These are phyloP conservation scores for Schoenoplectus triqueter DNA, from an alignment of 202 grass and related monocot species.

Conservation along the genomic window DNA sequence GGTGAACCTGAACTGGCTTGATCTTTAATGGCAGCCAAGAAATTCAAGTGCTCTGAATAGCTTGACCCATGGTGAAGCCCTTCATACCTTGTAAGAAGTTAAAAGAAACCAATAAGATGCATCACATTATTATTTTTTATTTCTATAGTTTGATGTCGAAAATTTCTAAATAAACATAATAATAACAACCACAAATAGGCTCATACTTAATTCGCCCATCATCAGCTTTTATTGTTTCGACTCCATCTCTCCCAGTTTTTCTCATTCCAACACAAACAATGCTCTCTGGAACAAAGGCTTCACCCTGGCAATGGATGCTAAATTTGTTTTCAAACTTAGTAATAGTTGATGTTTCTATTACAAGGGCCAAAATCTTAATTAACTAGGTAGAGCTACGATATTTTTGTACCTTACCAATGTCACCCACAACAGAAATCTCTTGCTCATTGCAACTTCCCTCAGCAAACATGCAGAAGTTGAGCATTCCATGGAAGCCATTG, in stretches of 20 bases:
- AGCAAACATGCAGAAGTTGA: constrained; percentile 98
- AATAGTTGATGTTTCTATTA: background rate
- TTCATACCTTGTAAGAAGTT: constrained; percentile 60
- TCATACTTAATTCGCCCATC: constrained; percentile 86
- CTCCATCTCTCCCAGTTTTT: constrained; percentile 61
- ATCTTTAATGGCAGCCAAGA: constrained; percentile 65
- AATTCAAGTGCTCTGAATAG: constrained; percentile 90
- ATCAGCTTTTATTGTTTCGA: constrained; percentile 57
- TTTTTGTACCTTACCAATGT: constrained; percentile 78
- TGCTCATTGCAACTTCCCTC: constrained; percentile 95
- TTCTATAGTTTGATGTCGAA: background rate
- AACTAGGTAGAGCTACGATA: background rate
- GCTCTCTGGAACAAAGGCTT: constrained; percentile 90
- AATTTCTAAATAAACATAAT: background rate
- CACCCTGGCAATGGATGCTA: constrained; percentile 57
- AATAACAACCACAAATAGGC: background rate
- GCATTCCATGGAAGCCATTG: constrained; percentile 88
- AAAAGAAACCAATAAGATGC: constrained; percentile 10
- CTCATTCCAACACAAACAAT: constrained; percentile 80
- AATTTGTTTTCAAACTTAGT: background rate
- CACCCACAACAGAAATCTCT: constrained; percentile 93
- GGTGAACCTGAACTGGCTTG: constrained; percentile 53
- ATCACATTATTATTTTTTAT: background rate
- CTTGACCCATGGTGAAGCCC: constrained; percentile 95
- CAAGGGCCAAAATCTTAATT: constrained; percentile 10